Percentiles rank a stretch among this genome's conserved stretches.
Conservation (phyloP, 352 stramenopile species). For the Phytophthora citricola region DNA sequence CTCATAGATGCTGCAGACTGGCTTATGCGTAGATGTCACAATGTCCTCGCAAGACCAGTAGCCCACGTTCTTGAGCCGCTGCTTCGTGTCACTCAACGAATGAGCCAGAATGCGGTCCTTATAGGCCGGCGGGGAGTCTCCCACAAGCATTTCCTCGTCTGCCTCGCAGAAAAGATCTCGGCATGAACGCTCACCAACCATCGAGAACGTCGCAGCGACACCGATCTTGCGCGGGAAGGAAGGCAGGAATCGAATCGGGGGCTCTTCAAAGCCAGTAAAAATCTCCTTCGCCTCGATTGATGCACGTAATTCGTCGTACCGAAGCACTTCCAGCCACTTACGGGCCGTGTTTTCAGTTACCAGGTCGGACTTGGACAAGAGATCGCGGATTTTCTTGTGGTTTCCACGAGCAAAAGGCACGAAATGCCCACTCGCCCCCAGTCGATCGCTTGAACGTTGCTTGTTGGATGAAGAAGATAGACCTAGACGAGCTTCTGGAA, state of each 20-base stretch:
- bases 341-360: conserved; percentile 59
- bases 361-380: conserved; percentile 68
- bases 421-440: conserved; percentile 28
- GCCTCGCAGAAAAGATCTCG: conserved; percentile 58
- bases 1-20: conserved; percentile 75
- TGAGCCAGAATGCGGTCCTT: conserved; percentile 80
- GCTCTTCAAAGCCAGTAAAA: conserved; percentile 88
- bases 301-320: conserved; percentile 72
- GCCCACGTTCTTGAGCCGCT: conserved; percentile 56
- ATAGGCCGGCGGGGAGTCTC: conserved; percentile 56
- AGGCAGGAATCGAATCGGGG: conserved; percentile 75
- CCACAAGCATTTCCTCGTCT: conserved; percentile 39
- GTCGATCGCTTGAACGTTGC: conserved; percentile 19
- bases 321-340: conserved; percentile 80
- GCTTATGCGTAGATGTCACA: conserved; percentile 73
- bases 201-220: conserved; percentile 64
- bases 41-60: conserved; percentile 81
- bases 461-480: conserved; percentile 29
- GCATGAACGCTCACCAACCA: conserved; percentile 66
- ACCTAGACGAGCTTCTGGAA: conserved; percentile 5
- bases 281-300: conserved; percentile 85
- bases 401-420: conserved; percentile 35
- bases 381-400: conserved; percentile 69
- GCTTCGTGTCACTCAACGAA: conserved; percentile 68
- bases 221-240: conserved; percentile 75